Conservation (phyloP, 306 rosid genomes). For the Glycine tomentella region DNA sequence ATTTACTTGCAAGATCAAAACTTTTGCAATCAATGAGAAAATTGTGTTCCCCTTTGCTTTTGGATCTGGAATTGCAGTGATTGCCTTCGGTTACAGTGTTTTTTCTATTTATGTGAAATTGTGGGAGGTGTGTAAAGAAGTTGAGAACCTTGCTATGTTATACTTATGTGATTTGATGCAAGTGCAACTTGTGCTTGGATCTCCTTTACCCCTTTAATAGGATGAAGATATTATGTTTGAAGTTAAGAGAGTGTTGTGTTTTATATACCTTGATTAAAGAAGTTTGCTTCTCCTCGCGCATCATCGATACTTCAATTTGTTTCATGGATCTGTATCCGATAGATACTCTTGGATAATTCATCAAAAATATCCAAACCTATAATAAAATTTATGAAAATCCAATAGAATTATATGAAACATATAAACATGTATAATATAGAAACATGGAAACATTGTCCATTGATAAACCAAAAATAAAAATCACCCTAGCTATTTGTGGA, state of each 20-base stretch:
- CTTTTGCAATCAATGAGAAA: background rate
- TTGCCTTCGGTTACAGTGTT: background rate
- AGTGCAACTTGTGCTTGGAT: slow-evolving; percentile 6
- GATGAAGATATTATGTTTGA: slow-evolving; percentile 20
- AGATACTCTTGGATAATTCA: too few relatives aligned
- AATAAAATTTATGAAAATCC: too few relatives aligned
- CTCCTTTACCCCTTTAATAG: background rate
- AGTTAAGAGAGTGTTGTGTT: background rate
- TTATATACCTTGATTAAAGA: background rate
- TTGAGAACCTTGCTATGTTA: slow-evolving; percentile 12
- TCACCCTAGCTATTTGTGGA: too few relatives aligned
- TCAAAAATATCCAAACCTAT: too few relatives aligned
- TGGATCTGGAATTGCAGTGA: slow-evolving; percentile 35
- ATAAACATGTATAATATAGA: too few relatives aligned
- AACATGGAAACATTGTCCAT: too few relatives aligned
- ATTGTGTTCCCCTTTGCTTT: background rate
- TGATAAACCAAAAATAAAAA: too few relatives aligned
- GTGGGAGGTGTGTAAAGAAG: background rate
- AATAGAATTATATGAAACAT: too few relatives aligned
- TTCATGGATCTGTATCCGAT: too few relatives aligned
- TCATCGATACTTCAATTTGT: too few relatives aligned
- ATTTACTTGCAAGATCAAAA: slow-evolving; percentile 30
- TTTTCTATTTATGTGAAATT: background rate
- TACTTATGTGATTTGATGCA: slow-evolving; percentile 1
- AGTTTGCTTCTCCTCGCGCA: background rate